phyloP scores from a whole-genome alignment of 495 filamentous ascomycete species.

The Geopyxis carbonaria region DNA sequence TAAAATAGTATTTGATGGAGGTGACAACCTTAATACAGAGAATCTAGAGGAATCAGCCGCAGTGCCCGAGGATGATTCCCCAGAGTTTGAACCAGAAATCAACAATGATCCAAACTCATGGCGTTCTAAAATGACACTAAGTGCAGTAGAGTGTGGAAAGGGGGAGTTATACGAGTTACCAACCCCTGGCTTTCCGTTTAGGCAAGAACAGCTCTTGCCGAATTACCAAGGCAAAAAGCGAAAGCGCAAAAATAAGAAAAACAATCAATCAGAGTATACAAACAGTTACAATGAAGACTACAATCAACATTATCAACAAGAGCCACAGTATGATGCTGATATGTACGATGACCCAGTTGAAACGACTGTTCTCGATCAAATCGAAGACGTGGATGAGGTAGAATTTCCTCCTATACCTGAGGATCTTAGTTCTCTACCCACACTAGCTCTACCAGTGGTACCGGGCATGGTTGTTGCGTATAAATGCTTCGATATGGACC shows the following conservation, averaged over 20 bases:
- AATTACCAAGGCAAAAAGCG: conserved; percentile 38
- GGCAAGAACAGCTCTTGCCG: conserved; percentile 27
- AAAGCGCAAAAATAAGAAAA: conserved; percentile 28
- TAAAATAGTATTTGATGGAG: not conserved
- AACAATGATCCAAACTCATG: conserved; percentile 33
- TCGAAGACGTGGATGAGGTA: conserved; percentile 33
- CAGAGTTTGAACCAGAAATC: conserved; percentile 7
- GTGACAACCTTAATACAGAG: not conserved
- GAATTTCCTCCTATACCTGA: conserved; percentile 49
- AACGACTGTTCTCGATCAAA: conserved; percentile 27
- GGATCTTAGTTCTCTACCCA: conserved; percentile 39
- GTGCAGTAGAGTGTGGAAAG: conserved; percentile 78
- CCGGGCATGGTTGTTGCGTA: conserved; percentile 60
- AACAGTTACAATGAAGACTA: conserved; percentile 25
- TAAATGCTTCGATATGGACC: conserved; percentile 57
- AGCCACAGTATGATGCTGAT: conserved; percentile 25
- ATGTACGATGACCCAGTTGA: conserved; percentile 24
- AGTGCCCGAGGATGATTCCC: not conserved
- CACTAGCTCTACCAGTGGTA: conserved; percentile 35
- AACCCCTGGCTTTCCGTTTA: conserved; percentile 74
- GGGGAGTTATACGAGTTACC: no score
- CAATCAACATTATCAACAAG: conserved; percentile 35
- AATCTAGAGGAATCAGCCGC: no score
- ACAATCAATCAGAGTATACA: conserved; percentile 24
- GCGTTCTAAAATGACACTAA: conserved; percentile 52